Base-by-base conservation (phyloP, 352 stramenopile species). In the Plasmopara halstedii region DNA sequence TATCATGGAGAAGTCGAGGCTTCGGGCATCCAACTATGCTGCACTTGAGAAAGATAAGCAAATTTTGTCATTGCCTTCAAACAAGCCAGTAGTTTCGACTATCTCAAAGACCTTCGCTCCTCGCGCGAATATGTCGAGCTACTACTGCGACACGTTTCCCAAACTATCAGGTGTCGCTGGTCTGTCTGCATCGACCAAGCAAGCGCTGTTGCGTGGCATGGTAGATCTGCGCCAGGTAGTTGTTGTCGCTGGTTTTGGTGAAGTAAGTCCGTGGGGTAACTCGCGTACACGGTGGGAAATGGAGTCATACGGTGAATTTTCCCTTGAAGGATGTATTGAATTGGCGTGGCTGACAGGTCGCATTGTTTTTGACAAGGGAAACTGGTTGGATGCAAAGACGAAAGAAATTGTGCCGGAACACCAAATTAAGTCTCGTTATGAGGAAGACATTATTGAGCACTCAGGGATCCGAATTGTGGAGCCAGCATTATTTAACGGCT, bases 221-320 rank as follows among this genome's bases (percentile, higher is more conserved):
- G 57, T 94, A 40, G 79, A 94, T 46, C 51, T 95, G 56, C 71
- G 74, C 22, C 84, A 88, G 56, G 66, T 88, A 8, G 74, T 95
- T 5, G 84, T 95, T 4, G 68, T 94, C n/a, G 69, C 73, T 23
- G 84, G 84, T 33, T 95, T 88, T 44, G 84, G 84, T 26, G 84
- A 95, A 58, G 78, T 95, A 15, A 79, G 84, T 34, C 84, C 84
- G 33, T 95, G 74, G 71, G 84, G 84, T 21, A 94, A 85, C 46
- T 68, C 81, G 13, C 83, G 83, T 19, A 93, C 83, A 19, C 77
- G 80, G 6, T 95, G 84, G 84, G 84, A 95, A 63, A 94, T 95
- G 77, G 84, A 95, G 55, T 88, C 78, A 41, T 94, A 73, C 57
- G 84, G 84, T 35, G 70, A 91, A 53, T 93, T 95, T 52, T 95